phyloP scores from a whole-genome alignment of 1,284 basidiomycete genomes.

The Trichosporon inkin region DNA sequence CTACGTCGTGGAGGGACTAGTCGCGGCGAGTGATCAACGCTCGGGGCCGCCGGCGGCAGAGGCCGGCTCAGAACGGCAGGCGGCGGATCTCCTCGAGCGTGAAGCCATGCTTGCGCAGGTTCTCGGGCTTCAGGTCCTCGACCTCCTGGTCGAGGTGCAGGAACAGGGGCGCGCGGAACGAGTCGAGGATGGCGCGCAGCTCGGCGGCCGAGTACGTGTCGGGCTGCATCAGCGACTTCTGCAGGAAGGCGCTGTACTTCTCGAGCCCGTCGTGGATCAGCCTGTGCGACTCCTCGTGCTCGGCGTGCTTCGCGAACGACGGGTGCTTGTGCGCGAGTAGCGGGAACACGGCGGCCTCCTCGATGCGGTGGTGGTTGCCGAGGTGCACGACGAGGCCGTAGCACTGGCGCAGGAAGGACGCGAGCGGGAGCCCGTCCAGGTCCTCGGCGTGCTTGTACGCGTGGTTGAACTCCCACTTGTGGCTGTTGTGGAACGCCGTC shows the following conservation, averaged over 20 bases:
- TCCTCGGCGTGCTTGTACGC: slow-evolving; percentile 17
- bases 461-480: slow-evolving; percentile 10
- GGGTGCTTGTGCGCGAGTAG: slow-evolving; percentile 61
- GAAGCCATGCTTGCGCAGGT: slow-evolving; percentile 61
- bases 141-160: slow-evolving; percentile 66
- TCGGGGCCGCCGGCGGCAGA: not conserved
- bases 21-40: no score
- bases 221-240: slow-evolving; percentile 55
- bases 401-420: slow-evolving; percentile 5
- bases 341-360: slow-evolving; percentile 59
- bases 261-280: slow-evolving; percentile 64
- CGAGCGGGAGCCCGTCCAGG: slow-evolving; percentile 3
- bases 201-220: slow-evolving; percentile 58
- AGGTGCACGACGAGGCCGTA: slow-evolving; percentile 52
- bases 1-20: no score
- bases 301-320: slow-evolving; percentile 53
- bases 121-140: slow-evolving; percentile 59
- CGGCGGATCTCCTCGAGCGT: slow-evolving; percentile 59
- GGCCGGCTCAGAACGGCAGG: slow-evolving; percentile 51
- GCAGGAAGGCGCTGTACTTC: slow-evolving; percentile 54
- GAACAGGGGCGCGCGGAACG: slow-evolving; percentile 62
- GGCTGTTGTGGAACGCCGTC: slow-evolving; percentile 12
- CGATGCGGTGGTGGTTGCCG: slow-evolving; percentile 63
- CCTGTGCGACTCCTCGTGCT: slow-evolving; percentile 61
- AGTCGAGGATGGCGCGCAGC: slow-evolving; percentile 60